Percentiles rank a stretch among this genome's conserved stretches.
Evolutionary conservation across 805 yeast genomes (phyloP).

Genomic region (Wickerhamiella bombiphila): DNA sequence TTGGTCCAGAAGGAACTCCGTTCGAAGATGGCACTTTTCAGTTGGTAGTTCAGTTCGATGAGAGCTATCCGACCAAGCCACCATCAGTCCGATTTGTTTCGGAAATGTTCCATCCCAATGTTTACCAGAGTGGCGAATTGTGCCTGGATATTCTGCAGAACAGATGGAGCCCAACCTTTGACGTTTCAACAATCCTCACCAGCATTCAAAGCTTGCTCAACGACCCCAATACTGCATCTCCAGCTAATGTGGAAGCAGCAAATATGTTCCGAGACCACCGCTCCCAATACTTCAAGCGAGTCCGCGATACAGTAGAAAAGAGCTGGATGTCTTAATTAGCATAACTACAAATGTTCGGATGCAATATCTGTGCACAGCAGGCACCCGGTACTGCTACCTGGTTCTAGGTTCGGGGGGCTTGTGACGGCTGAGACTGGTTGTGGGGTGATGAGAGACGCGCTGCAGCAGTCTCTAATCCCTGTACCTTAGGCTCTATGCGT

Average conservation of each 20-base stretch:
- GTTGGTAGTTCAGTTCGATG: constrained; percentile 75
- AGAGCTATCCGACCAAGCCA: constrained; percentile 95
- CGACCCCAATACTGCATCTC: constrained; percentile 92
- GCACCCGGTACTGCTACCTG: too few species aligned
- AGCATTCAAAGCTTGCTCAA: constrained; percentile 75
- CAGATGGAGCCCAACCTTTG: constrained; percentile 97
- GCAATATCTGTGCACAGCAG: not conserved
- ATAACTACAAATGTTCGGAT: not conserved
- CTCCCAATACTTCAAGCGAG: constrained; percentile 79
- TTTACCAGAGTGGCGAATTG: constrained; percentile 86
- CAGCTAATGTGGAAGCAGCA: constrained; percentile 97
- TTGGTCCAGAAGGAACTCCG: constrained; percentile 95
- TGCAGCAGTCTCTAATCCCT: not conserved
- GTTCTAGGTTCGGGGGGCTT: too few species aligned
- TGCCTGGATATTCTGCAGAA: constrained; percentile 93
- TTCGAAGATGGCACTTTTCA: constrained; percentile 96
- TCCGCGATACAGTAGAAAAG: constrained; percentile 78
- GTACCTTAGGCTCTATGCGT: not conserved
- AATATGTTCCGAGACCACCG: constrained; percentile 89
- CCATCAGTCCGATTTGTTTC: constrained; percentile 82
- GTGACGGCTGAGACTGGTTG: too few species aligned
- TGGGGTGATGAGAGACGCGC: not conserved
- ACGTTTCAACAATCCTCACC: constrained; percentile 87
- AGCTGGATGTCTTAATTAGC: constrained; percentile 14
- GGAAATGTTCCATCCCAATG: constrained; percentile 97